Base-by-base conservation (phyloP, 805 yeast genomes). In the Cyberlindnera maclurae region DNA sequence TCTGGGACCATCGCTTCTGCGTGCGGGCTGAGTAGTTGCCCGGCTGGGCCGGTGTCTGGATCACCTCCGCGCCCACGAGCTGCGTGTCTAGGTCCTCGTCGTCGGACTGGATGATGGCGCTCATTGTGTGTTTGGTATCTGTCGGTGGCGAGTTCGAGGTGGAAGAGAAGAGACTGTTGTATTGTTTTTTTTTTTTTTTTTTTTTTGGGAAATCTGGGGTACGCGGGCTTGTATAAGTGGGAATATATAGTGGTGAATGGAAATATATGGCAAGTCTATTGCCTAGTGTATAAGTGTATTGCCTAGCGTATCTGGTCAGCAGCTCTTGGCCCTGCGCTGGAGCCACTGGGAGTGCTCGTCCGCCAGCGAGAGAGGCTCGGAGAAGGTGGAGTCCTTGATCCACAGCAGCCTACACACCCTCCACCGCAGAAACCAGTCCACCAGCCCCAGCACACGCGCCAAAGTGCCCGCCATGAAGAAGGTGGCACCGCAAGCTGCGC, bases 391-490 rank as follows among this genome's bases (percentile, higher is more conserved):
- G 55, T 82, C 93, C 51, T 80, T 81, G 36, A 82, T 54, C 54
- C 67, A 66, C 39, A 79, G 68, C 31, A 50, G 53, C 32, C 70
- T 65, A 9, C 75, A 68, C 5, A 84, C 54, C n/a, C 65, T 68
- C 74, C 82, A 73, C 28, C 60, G 58, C 24, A 88, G 63, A 5
- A 81, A 59, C 80, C 82, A 75, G 41, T 76, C 77, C 5, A 82
- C 64, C 1, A 87, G 39, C 0, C 95, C 95, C 13, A 74, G 48
- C 39, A 78, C 84, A 45, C 96, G 69, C 5, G 75, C 60, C 6
- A 80, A 41, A 0, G 75, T 63, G 4, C 74, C 71, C 1, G 69
- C 55, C 4, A 70, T 43, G 51, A 75, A 83, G 64, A 81, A 87
- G 0, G 58, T 43, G 5, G 74, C 47, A 0, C 93, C 95, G 8